Base-by-base conservation (phyloP, 2,329 filamentous ascomycete species). In the Neonectria neomacrospora region DNA sequence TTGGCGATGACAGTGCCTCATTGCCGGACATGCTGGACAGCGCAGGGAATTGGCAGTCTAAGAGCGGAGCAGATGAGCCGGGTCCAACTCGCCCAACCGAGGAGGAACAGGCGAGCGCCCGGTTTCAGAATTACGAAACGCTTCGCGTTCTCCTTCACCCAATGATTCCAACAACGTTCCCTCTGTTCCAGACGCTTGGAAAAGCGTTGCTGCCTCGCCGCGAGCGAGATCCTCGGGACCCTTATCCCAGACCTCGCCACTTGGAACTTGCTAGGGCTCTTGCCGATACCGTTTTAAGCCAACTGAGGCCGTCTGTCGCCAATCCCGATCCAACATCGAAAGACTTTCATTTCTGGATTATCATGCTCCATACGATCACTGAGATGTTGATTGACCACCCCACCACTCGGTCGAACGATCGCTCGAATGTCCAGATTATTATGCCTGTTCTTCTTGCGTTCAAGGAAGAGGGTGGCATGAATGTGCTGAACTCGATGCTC, bases 401-500 rank as follows among this genome's bases (percentile, higher is more conserved):
- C 6, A 63, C 81, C 68, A 78, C 74, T 64, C 83, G 79, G 61
- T 80, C 79, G 71, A 84, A 72, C 72, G 88, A 82, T 67, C 85
- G 78, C 68, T 80, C 79, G 66, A 82, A 76, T 6, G 72, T 81
- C 9, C 86, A 88, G 65, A 83, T 90, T 14, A 86, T 91, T 56
- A 91, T 93, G 45, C 86, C 96, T 28, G 90, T 98, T 37, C 83
- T 99, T 23, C 86, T 94, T 58, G 91, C 93, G 1, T 97, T 99
- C 81, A 95, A 94, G 76, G 90, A 93, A 63, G 86, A 89, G 51
- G 89, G 88, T 41, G 95, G 96, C 0, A 84, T 99, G 62, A 85
- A 89, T 9, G 84, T 88, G 5, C 80, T 98, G 64, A 93, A 92
- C 70, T 81, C 85, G 0, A 89, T 97, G 74, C 84, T 96, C 10